These are phyloP conservation scores for Solanum sejunctum DNA, from an alignment of 257 asterid genomes.

Conservation along the genomic window DNA sequence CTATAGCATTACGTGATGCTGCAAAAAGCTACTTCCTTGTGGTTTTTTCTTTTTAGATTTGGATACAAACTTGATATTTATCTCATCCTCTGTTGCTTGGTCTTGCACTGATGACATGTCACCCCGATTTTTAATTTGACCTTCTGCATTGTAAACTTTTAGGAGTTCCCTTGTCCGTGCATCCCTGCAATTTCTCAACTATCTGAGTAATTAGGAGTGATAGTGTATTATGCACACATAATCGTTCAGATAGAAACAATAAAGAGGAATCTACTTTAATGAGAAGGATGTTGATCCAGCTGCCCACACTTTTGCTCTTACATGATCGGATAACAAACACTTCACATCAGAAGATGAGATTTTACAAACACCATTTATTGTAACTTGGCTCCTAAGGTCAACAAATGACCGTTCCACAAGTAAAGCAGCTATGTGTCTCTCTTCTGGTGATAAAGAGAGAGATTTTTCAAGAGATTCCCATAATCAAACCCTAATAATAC, in stretches of 20 bases:
- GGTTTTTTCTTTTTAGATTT: slow-evolving; percentile 85
- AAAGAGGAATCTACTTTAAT: slow-evolving; percentile 40
- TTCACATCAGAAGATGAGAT: slow-evolving; percentile 87
- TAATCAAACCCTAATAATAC: slow-evolving; percentile 71
- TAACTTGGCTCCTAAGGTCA: slow-evolving; percentile 79
- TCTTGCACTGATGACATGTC: slow-evolving; percentile 58
- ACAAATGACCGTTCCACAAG: slow-evolving; percentile 67
- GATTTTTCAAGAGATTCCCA: slow-evolving; percentile 88
- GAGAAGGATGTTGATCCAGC: slow-evolving; percentile 67
- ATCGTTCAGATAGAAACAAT: neutral
- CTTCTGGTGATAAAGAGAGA: slow-evolving; percentile 63
- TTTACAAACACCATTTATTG: slow-evolving; percentile 68
- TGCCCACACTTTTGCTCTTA: slow-evolving; percentile 76
- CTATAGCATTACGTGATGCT: slow-evolving; percentile 72
- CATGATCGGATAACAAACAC: slow-evolving; percentile 48
- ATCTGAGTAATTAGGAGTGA: slow-evolving; percentile 5
- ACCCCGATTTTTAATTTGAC: slow-evolving; percentile 71
- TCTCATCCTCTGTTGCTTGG: slow-evolving; percentile 66
- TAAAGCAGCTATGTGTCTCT: slow-evolving; percentile 79
- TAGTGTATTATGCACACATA: neutral
- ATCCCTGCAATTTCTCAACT: slow-evolving; percentile 45
- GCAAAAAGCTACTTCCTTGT: slow-evolving; percentile 56
- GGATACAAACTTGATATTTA: slow-evolving; percentile 49
- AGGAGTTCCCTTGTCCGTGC: slow-evolving; percentile 79
- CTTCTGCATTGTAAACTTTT: slow-evolving; percentile 71